phyloP scores from a whole-genome alignment of 164 flowering plant genomes.

The Aristolochia fimbriata region DNA sequence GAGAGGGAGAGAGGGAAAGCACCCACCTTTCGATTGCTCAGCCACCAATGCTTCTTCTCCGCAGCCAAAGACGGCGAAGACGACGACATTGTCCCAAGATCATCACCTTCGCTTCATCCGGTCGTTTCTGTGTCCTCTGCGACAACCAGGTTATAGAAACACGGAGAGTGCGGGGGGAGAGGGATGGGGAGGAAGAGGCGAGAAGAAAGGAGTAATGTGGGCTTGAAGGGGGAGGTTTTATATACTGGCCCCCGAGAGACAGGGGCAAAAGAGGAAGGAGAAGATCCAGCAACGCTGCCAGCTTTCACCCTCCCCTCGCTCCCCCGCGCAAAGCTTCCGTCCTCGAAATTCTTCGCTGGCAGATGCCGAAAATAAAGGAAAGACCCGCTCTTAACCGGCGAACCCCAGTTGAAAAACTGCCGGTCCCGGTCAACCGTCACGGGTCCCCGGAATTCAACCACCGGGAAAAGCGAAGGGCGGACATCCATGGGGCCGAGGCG shows the following conservation, averaged over 20 bases:
- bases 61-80: slow-evolving; percentile 34
- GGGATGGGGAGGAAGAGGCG: background rate
- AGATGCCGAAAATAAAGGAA: background rate
- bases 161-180: slow-evolving; percentile 3
- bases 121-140: background rate
- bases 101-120: slow-evolving; percentile 7
- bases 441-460: no score
- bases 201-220: background rate
- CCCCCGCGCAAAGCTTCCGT: background rate
- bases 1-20: background rate
- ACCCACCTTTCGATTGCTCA: slow-evolving; percentile 64
- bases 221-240: background rate
- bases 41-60: slow-evolving; percentile 96
- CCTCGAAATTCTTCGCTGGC: background rate
- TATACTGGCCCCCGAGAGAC: background rate
- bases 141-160: slow-evolving; percentile 3
- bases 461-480: no score
- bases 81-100: slow-evolving; percentile 22
- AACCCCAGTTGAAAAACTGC: no score
- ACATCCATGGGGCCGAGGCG: no score
- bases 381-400: background rate
- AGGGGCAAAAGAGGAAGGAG: background rate
- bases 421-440: no score
- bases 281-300: background rate
- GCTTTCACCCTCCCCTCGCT: slow-evolving; percentile 1